Base-by-base conservation (phyloP, 2,329 filamentous ascomycete species). In the Aspergillus pseudoterreus region DNA sequence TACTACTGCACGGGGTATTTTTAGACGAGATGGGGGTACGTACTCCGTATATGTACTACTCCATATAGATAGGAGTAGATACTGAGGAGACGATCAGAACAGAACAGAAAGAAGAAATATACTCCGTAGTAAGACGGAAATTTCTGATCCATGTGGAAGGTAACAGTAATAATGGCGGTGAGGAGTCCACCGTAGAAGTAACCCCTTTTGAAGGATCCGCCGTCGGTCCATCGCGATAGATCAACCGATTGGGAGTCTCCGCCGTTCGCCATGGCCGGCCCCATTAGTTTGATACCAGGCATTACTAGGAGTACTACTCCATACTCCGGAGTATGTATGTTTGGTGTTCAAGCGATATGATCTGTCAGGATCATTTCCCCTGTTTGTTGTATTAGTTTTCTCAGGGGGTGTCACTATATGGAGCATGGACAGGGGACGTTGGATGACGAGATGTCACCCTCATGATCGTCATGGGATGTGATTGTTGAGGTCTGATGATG, bases 321-420 rank as follows among this genome's bases (percentile, higher is more conserved):
- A 19, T 19, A 19, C 19, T 19, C 19, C 19, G 19, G 19, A 19
- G 19, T 19, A 19, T 19, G 19, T 19, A 42, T 6, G 39, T 17
- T 45, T 32, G 39, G 21, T 11, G 42, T 35, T 36, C 44, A 33
- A 15, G 32, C 14, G 12, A 45, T 54, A 33, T 54, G 52, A 54
- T 54, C 52, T 48, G 45, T 54, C 52, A 49, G 49, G 48, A 36
- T 30, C 19, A 39, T 41, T 30, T 14, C 24, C 43, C 4, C 24
- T 45, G 9, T 43, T 41, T 22, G 15, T 19, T 47, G 22, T 2
- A 38, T 41, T 47, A 27, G 6, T 14, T 21, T 24, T 47, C 15
- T 15, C 33, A 11, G 14, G 19, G 15, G 19, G 9, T 17, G 19
- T 10, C 6, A 22, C 22, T 22, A 22, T 22, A 19, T 6, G 4